A percentile compares a stretch with the other conserved stretches of the same genome.
These are phyloP conservation scores for Kuraishia capsulata DNA, from an alignment of 805 yeast genomes.

Conservation along the genomic window DNA sequence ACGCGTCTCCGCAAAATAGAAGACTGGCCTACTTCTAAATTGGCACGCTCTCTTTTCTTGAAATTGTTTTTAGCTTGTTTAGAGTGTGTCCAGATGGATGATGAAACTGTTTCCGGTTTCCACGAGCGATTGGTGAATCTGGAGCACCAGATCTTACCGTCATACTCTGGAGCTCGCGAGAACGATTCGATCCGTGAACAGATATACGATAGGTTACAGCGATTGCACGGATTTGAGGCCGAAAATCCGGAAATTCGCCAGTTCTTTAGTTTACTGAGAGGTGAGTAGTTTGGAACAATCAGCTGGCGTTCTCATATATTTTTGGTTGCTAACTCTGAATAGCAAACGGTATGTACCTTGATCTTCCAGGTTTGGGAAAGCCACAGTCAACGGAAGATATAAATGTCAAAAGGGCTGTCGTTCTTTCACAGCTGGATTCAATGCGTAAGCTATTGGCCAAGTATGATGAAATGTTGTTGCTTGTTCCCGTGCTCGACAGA, in stretches of 20 bases:
- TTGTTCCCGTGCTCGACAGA: neutral
- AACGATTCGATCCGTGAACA: neutral
- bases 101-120: neutral
- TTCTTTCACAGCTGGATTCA: neutral
- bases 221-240: neutral
- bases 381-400: neutral
- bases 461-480: neutral
- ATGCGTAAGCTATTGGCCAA: neutral
- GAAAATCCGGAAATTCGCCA: neutral
- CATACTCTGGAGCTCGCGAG: neutral
- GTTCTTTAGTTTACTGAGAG: neutral
- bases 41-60: no score
- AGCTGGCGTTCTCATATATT: no score
- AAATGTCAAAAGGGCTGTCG: neutral
- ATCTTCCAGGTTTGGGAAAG: no score
- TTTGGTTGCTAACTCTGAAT: no score
- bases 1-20: no score
- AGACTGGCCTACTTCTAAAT: no score
- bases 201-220: neutral
- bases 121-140: neutral
- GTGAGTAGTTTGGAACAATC: neutral
- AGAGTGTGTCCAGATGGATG: no score
- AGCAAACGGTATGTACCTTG: no score
- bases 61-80: no score
- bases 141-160: neutral